Evolutionary conservation across 1,139 yeast genomes (phyloP).

Genomic region (Yamadazyma taylorii): DNA sequence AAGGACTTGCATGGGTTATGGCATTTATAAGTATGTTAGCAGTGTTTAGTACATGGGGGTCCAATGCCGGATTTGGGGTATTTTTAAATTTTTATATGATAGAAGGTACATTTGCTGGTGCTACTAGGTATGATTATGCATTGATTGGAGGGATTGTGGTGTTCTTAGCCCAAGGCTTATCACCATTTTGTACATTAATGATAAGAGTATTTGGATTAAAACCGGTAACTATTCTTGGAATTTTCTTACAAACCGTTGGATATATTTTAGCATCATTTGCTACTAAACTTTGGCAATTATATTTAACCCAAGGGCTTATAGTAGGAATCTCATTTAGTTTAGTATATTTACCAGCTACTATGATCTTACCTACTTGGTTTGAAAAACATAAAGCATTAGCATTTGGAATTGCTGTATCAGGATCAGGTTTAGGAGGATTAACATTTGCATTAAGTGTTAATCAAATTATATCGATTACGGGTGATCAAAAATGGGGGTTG

Average conservation of each 20-base stretch:
- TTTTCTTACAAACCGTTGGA: slow-evolving; percentile 52
- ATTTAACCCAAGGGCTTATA: slow-evolving; percentile 66
- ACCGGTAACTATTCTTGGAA: slow-evolving; percentile 46
- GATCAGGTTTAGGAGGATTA: slow-evolving; percentile 69
- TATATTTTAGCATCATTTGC: slow-evolving; percentile 67
- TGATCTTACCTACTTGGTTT: slow-evolving; percentile 65
- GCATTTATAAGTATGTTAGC: slow-evolving; percentile 52
- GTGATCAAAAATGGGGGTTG: slow-evolving; percentile 66
- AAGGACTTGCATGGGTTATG: slow-evolving; percentile 72
- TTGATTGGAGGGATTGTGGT: slow-evolving; percentile 67
- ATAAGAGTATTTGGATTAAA: slow-evolving; percentile 36
- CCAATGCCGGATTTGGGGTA: slow-evolving; percentile 69
- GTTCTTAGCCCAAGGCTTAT: slow-evolving; percentile 54
- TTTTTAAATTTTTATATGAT: slow-evolving; percentile 56
- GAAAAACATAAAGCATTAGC: slow-evolving; percentile 56
- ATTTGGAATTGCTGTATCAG: slow-evolving; percentile 59
- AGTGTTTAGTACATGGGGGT: slow-evolving; percentile 69
- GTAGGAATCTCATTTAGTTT: slow-evolving; percentile 63
- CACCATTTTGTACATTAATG: slow-evolving; percentile 50
- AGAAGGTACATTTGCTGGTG: slow-evolving; percentile 52
- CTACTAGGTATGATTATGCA: slow-evolving; percentile 61
- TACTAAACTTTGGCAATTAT: slow-evolving; percentile 61
- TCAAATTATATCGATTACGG: slow-evolving; percentile 47
- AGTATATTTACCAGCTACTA: slow-evolving; percentile 58
- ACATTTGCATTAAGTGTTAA: slow-evolving; percentile 51